Evolutionary conservation across 371 early-diverging fungal genomes (phyloP).

Genomic region (Apophysomyces ossiformis): DNA sequence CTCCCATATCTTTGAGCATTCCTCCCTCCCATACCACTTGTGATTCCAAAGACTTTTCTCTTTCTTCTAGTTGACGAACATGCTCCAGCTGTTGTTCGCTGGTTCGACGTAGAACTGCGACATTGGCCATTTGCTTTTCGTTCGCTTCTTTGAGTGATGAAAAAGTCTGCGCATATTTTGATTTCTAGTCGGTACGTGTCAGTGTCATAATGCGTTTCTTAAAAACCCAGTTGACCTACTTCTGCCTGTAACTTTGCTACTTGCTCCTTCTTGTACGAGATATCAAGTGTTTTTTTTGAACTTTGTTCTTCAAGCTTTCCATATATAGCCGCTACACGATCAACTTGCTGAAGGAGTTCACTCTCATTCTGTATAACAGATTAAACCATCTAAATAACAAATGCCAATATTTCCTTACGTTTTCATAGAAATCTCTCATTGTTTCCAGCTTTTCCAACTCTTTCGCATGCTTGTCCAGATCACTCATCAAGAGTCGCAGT

Average conservation of each 20-base stretch:
- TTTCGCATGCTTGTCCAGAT: constrained; percentile 10
- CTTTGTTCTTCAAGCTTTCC: constrained; percentile 81
- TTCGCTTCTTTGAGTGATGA: constrained; percentile 39
- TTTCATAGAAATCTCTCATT: constrained; percentile 26
- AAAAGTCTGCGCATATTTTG: constrained; percentile 50
- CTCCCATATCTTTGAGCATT: neutral
- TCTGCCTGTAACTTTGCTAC: constrained; percentile 77
- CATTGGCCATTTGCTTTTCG: constrained; percentile 38
- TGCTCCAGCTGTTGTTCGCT: constrained; percentile 50
- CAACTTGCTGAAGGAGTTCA: constrained; percentile 77
- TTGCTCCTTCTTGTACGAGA: constrained; percentile 77
- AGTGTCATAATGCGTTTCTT: neutral
- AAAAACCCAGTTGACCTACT: constrained; percentile 1
- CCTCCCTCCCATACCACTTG: constrained; percentile 35
- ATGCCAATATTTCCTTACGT: constrained; percentile 12
- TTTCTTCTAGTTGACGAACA: constrained; percentile 44
- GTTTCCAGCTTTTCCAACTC: constrained; percentile 22
- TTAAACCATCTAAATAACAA: neutral
- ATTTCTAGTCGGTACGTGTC: constrained; percentile 15
- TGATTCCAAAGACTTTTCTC: constrained; percentile 30
- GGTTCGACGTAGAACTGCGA: constrained; percentile 36
- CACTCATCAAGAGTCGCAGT: constrained; percentile 17
- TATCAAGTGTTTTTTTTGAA: constrained; percentile 71
- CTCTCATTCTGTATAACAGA: constrained; percentile 44
- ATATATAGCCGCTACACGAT: constrained; percentile 81